Base-by-base conservation (phyloP, 495 filamentous ascomycete genomes). In the Annulohypoxylon nitens region DNA sequence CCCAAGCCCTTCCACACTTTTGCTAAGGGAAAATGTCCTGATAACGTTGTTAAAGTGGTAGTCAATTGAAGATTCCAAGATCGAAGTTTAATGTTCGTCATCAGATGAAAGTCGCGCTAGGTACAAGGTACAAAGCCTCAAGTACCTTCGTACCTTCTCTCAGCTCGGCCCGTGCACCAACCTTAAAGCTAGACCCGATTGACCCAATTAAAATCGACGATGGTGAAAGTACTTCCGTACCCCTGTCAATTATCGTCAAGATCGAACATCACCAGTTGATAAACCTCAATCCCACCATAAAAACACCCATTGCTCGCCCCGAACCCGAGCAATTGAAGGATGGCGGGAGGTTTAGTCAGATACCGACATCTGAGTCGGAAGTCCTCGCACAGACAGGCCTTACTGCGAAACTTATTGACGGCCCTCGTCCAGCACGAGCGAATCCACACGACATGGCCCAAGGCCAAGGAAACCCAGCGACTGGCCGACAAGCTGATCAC, bases 391-490 rank as follows among this genome's bases (percentile, higher is more conserved):
- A 89, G 96, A 78, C 89, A 95, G 83, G 95, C 96, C 62, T 89
- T 99, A 70, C 92, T 99, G 66, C 94, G 96, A 72, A 98, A 98
- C 82, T 87, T 99, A 50, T 93, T 98, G 77, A 97, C 94, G 67
- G 95, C 94, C n/a, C 92, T 99, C 64, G 89, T 99, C 85, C 86
- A 91, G 77, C 89, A 97, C 80, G 96, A 99, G 83, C 88, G 92
- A 61, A 97, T 99, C 84, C 89, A 89, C 54, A 99, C 96, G 26
- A 97, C 96, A 83, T 98, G 91, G 90, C 89, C 89, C 79, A 98
- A 98, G 84, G 96, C 96, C 34, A 99, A 98, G 81, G 96, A 99
- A 84, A 92, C 96, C 50, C 96, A 98, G 81, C 88, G 91, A 0
- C 80, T 98, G 30, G 96, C 96, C 41, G 96, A 99, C 77, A 94